Percentiles rank a stretch among this genome's conserved stretches.
phyloP scores from a whole-genome alignment of 805 yeast species.

The Schwanniomyces yamadae region DNA sequence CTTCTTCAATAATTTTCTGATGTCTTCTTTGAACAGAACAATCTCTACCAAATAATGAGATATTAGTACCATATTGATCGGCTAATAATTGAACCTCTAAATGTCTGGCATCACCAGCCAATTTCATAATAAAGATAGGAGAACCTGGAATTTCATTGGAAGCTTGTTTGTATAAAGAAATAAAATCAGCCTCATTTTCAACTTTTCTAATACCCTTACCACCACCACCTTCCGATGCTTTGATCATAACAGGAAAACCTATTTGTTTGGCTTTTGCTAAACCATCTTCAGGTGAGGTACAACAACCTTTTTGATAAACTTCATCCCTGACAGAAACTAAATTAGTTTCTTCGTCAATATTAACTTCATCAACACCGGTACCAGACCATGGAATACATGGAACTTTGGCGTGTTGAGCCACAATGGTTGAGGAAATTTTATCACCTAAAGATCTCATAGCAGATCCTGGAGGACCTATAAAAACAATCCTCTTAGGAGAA shows the following conservation, averaged over 20 bases:
- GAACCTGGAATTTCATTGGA: slow-evolving; percentile 98
- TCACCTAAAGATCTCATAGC: slow-evolving; percentile 99
- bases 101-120: slow-evolving; percentile 97
- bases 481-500: slow-evolving; percentile 86
- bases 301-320: slow-evolving; percentile 86
- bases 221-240: slow-evolving; percentile 99
- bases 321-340: slow-evolving; percentile 87
- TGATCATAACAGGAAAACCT: slow-evolving; percentile 98
- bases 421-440: slow-evolving; percentile 95
- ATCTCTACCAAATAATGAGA: slow-evolving; percentile 96
- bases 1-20: slow-evolving; percentile 98
- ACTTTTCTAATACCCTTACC: slow-evolving; percentile 99
- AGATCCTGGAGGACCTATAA: slow-evolving; percentile 98
- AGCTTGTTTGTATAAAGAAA: slow-evolving; percentile 82
- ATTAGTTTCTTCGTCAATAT: slow-evolving; percentile 62
- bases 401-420: slow-evolving; percentile 97
- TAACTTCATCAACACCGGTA: slow-evolving; percentile 87
- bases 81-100: slow-evolving; percentile 97
- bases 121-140: slow-evolving; percentile 95
- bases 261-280: slow-evolving; percentile 77
- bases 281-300: slow-evolving; percentile 84
- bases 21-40: slow-evolving; percentile 99
- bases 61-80: slow-evolving; percentile 97
- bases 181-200: slow-evolving; percentile 76
- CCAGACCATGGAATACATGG: slow-evolving; percentile 99